These are phyloP conservation scores for Zopfochytrium polystomum DNA, from an alignment of 371 early-diverging fungal species.

Conservation along the genomic window DNA sequence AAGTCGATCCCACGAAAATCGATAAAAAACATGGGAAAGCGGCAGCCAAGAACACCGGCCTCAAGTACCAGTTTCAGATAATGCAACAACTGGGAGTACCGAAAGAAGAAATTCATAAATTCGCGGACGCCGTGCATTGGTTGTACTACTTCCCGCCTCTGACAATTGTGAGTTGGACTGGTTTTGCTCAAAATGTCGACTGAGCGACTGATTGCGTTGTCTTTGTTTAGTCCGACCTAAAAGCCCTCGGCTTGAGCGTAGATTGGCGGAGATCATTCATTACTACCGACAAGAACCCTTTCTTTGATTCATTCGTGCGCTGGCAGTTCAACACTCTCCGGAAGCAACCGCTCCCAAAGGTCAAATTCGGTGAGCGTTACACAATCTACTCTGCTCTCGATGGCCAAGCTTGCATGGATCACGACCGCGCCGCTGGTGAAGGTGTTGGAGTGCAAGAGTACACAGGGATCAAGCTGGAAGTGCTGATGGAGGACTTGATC, in stretches of 20 bases:
- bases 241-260: conserved; percentile 84
- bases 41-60: conserved; percentile 79
- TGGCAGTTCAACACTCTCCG: conserved; percentile 98
- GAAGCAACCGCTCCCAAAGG: conserved; percentile 62
- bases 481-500: conserved; percentile 56
- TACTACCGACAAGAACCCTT: conserved; percentile 99
- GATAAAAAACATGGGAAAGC: conserved; percentile 82
- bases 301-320: conserved; percentile 98
- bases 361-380: conserved; percentile 98
- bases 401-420: conserved; percentile 99
- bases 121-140: conserved; percentile 97
- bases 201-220: no score
- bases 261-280: conserved; percentile 99
- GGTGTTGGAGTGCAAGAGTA: conserved; percentile 96
- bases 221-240: conserved; percentile 60
- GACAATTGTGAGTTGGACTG: conserved; percentile 57
- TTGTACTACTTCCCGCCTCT: conserved; percentile 93
- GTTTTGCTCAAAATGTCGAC: conserved; percentile 10
- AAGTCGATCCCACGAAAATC: conserved; percentile 55
- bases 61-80: conserved; percentile 94
- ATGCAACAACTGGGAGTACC: conserved; percentile 92
- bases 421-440: conserved; percentile 98
- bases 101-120: conserved; percentile 85
- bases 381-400: conserved; percentile 97
- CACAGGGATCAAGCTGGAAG: conserved; percentile 88